Percentiles rank a stretch among this genome's conserved stretches.
Evolutionary conservation across 805 yeast genomes (phyloP).

Genomic region (Yueomyces sinensis): DNA sequence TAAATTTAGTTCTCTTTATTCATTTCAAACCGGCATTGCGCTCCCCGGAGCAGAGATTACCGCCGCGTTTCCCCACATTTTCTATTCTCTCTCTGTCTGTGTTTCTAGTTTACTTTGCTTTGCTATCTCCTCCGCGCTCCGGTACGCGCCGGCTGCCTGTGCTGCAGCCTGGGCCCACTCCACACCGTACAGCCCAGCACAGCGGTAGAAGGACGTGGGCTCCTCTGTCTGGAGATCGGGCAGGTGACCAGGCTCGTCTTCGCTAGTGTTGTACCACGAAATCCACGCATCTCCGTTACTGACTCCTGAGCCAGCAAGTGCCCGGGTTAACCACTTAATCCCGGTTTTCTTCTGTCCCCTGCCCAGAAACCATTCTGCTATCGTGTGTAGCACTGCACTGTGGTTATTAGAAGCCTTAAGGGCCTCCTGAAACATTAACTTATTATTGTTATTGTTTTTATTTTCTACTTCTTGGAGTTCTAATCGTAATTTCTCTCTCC

Average conservation of each 20-base stretch:
- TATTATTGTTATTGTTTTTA: constrained; percentile 34
- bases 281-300: constrained; percentile 71
- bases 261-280: constrained; percentile 42
- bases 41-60: too few species aligned
- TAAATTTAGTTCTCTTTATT: too few species aligned
- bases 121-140: too few species aligned
- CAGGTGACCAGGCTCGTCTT: neutral
- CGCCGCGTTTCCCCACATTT: too few species aligned
- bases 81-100: too few species aligned
- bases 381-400: constrained; percentile 41
- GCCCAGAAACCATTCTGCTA: constrained; percentile 56
- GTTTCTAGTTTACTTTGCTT: too few species aligned
- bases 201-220: constrained; percentile 51
- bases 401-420: constrained; percentile 51
- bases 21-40: too few species aligned
- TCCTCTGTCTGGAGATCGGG: constrained; percentile 17
- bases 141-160: neutral
- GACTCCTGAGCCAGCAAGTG: constrained; percentile 39
- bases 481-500: constrained; percentile 46
- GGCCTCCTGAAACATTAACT: constrained; percentile 56
- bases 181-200: constrained; percentile 38
- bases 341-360: constrained; percentile 55
- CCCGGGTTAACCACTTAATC: constrained; percentile 59
- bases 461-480: constrained; percentile 15
- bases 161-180: constrained; percentile 23